These are phyloP conservation scores for Xanthoceras sorbifolium DNA, from an alignment of 345 rosid species.

Conservation along the genomic window DNA sequence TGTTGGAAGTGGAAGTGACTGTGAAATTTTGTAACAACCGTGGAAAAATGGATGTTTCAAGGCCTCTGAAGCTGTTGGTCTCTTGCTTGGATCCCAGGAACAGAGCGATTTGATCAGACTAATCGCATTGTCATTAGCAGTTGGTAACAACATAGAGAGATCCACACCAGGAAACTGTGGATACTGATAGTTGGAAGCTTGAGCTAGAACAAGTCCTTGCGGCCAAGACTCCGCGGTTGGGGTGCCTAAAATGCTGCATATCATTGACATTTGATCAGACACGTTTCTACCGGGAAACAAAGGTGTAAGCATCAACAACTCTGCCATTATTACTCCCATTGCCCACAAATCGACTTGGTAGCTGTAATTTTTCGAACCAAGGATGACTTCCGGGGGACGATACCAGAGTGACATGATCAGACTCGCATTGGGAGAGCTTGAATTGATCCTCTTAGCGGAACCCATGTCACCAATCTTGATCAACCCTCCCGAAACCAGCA, in stretches of 20 bases:
- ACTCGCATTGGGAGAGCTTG: constrained; percentile 34
- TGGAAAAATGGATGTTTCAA: constrained; percentile 31
- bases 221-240: constrained; percentile 43
- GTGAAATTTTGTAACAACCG: constrained; percentile 31
- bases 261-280: constrained; percentile 37
- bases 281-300: constrained; percentile 44
- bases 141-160: constrained; percentile 27
- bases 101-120: constrained; percentile 26
- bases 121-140: constrained; percentile 29
- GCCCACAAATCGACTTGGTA: constrained; percentile 65
- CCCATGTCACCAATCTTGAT: constrained; percentile 55
- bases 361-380: constrained; percentile 28
- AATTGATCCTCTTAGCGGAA: constrained; percentile 40
- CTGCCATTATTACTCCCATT: constrained; percentile 57
- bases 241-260: constrained; percentile 42
- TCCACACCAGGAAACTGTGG: constrained; percentile 26
- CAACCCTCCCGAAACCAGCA: constrained; percentile 32
- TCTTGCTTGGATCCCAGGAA: constrained; percentile 34
- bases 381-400: constrained; percentile 50
- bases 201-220: constrained; percentile 41
- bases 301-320: constrained; percentile 38
- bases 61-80: constrained; percentile 27
- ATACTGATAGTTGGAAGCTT: constrained; percentile 33
- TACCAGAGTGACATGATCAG: constrained; percentile 46
- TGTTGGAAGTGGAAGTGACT: constrained; percentile 12